These are phyloP conservation scores for Phlebiopsis flavidoalba DNA, from an alignment of 768 basidiomycete genomes.

Conservation along the genomic window DNA sequence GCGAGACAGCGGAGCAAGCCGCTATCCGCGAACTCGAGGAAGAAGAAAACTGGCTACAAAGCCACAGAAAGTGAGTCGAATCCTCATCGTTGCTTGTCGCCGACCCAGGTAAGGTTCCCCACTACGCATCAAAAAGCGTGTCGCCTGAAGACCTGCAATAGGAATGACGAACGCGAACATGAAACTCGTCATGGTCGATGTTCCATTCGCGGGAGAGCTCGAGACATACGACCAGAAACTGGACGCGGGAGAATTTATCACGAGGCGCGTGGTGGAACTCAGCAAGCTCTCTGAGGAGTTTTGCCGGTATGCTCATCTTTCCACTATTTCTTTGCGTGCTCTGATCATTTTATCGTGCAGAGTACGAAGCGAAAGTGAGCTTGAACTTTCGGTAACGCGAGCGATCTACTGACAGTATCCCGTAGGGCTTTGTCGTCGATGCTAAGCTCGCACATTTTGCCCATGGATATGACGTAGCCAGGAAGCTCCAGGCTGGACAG, in stretches of 20 bases:
- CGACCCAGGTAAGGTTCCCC: slow-evolving; percentile 57
- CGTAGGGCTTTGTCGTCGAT: slow-evolving; percentile 39
- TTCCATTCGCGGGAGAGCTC: slow-evolving; percentile 60
- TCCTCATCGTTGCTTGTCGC: slow-evolving; percentile 55
- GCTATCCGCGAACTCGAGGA: slow-evolving; percentile 89
- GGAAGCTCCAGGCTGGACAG: slow-evolving; percentile 7
- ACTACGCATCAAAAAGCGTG: not conserved
- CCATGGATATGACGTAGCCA: slow-evolving; percentile 10
- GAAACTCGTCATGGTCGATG: slow-evolving; percentile 74
- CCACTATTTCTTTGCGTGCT: not conserved
- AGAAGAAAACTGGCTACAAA: slow-evolving; percentile 88
- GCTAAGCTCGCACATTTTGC: slow-evolving; percentile 17
- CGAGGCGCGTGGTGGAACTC: slow-evolving; percentile 65
- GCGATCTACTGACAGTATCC: not conserved
- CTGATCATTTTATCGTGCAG: slow-evolving; percentile 26
- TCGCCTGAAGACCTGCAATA: slow-evolving; percentile 20
- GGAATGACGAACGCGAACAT: slow-evolving; percentile 95
- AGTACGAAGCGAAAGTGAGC: slow-evolving; percentile 52
- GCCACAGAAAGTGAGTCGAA: slow-evolving; percentile 59
- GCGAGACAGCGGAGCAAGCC: slow-evolving; percentile 74
- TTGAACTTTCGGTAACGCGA: not conserved
- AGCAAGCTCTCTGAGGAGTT: slow-evolving; percentile 51
- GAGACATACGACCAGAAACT: slow-evolving; percentile 70
- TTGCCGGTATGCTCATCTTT: slow-evolving; percentile 52
- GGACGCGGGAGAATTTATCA: slow-evolving; percentile 84